Conservation (phyloP, 1,284 basidiomycete genomes). For the Sporisorium iseilematis-ciliati region DNA sequence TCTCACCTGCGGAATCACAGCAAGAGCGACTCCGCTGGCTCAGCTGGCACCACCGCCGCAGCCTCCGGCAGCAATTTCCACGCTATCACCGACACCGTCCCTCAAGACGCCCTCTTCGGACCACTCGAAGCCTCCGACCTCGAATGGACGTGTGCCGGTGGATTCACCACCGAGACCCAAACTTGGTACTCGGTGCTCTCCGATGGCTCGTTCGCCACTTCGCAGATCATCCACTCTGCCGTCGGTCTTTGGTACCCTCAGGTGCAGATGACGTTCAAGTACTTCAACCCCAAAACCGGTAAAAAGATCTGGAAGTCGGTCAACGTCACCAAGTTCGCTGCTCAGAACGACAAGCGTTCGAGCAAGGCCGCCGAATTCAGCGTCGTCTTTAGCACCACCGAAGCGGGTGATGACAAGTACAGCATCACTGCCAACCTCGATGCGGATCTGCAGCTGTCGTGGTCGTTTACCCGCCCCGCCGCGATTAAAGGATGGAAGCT, state of each 20-base stretch:
- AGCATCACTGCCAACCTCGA: conserved; percentile 83
- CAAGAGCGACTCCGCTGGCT: conserved; percentile 36
- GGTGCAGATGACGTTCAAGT: conserved; percentile 94
- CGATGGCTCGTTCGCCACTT: conserved; percentile 85
- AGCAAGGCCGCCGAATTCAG: conserved; percentile 91
- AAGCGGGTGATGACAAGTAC: conserved; percentile 80
- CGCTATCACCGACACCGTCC: conserved; percentile 60
- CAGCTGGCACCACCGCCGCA: conserved; percentile 21
- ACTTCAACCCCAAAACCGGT: conserved; percentile 82
- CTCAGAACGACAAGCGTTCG: conserved; percentile 80
- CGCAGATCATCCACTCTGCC: conserved; percentile 93
- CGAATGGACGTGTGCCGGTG: conserved; percentile 83
- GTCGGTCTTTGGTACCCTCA: conserved; percentile 93
- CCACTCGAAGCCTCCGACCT: conserved; percentile 78
- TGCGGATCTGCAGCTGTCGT: conserved; percentile 82
- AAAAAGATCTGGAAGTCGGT: conserved; percentile 87
- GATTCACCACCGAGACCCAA: conserved; percentile 94
- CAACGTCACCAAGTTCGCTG: conserved; percentile 86
- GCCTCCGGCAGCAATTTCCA: conserved; percentile 61
- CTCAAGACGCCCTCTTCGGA: conserved; percentile 75
- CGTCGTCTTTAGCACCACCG: conserved; percentile 74
- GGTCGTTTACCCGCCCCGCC: conserved; percentile 80
- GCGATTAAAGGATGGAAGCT: conserved; percentile 89
- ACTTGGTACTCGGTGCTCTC: conserved; percentile 85
- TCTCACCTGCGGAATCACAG: no score